Evolutionary conservation across 768 basidiomycete genomes (phyloP).

Genomic region (Tylopilus felleus): DNA sequence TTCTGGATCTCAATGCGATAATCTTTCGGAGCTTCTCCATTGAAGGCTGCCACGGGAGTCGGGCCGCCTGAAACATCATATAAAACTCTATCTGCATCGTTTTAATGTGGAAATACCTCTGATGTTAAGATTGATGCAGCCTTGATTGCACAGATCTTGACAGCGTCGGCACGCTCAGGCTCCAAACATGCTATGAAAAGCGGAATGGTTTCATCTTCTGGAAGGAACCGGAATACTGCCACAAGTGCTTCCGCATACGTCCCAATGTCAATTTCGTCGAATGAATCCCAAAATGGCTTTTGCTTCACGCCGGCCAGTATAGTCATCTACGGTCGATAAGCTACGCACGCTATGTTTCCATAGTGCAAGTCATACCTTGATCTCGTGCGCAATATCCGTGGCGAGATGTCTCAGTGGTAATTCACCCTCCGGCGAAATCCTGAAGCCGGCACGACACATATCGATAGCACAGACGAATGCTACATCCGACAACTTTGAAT

Average conservation of each 20-base stretch:
- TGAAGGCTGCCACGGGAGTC: conserved; percentile 54
- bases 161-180: conserved; percentile 74
- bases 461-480: conserved; percentile 74
- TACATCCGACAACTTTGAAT: conserved; percentile 60
- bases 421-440: conserved; percentile 53
- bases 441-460: conserved; percentile 65
- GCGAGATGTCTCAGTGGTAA: conserved; percentile 62
- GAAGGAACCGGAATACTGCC: conserved; percentile 66
- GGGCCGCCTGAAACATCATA: conserved; percentile 39
- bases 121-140: conserved; percentile 65
- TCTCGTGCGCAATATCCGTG: conserved; percentile 71
- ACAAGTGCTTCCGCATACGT: conserved; percentile 74
- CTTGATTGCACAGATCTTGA: conserved; percentile 74
- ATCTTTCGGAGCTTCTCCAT: conserved; percentile 45
- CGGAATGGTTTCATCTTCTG: conserved; percentile 55
- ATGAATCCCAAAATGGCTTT: conserved; percentile 68
- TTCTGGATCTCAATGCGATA: conserved; percentile 48
- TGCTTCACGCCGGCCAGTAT: conserved; percentile 33
- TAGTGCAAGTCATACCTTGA: conserved; percentile 50
- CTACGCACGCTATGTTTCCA: conserved; percentile 17
- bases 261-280: conserved; percentile 72
- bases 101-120: conserved; percentile 47
- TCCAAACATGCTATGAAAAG: conserved; percentile 66
- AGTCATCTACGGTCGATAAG: conserved; percentile 19
- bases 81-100: conserved; percentile 6